These are phyloP conservation scores for Kuraishia floccosa DNA, from an alignment of 805 yeast genomes.

Conservation along the genomic window DNA sequence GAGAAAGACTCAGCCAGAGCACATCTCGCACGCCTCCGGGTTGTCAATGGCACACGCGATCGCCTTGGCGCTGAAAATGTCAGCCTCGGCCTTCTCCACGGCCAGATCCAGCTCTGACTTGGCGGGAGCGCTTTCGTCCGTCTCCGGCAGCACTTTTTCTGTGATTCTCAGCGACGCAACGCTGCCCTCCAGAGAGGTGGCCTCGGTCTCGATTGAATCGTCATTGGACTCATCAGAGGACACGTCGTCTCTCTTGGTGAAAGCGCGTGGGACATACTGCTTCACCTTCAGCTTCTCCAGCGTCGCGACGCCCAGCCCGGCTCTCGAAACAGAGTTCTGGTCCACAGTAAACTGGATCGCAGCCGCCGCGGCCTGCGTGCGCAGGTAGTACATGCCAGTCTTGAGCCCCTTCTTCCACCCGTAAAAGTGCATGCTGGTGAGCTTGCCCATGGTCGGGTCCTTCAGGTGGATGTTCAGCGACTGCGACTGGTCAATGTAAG, in stretches of 20 bases:
- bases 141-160: conserved; percentile 7
- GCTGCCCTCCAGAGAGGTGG: conserved; percentile 29
- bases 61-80: conserved; percentile 86
- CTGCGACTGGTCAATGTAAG: conserved; percentile 86
- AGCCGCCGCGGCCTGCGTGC: conserved; percentile 97
- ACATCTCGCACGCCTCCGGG: conserved; percentile 98
- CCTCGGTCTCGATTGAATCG: conserved; percentile 28
- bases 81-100: conserved; percentile 42
- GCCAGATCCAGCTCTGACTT: conserved; percentile 12
- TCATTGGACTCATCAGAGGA: conserved; percentile 31
- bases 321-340: conserved; percentile 22
- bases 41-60: conserved; percentile 95
- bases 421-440: conserved; percentile 96
- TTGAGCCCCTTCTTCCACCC: conserved; percentile 99
- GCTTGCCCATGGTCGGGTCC: conserved; percentile 94
- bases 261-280: conserved; percentile 20
- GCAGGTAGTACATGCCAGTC: conserved; percentile 97
- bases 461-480: conserved; percentile 84
- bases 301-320: conserved; percentile 14
- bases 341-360: conserved; percentile 93
- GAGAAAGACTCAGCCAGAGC: conserved; percentile 76
- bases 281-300: conserved; percentile 19
- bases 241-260: conserved; percentile 16
- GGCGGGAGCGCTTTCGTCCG: conserved; percentile 6
- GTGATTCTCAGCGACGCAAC: conserved; percentile 32